phyloP scores from a whole-genome alignment of 345 rosid genomes.

The Mallotus nudiflorus region DNA sequence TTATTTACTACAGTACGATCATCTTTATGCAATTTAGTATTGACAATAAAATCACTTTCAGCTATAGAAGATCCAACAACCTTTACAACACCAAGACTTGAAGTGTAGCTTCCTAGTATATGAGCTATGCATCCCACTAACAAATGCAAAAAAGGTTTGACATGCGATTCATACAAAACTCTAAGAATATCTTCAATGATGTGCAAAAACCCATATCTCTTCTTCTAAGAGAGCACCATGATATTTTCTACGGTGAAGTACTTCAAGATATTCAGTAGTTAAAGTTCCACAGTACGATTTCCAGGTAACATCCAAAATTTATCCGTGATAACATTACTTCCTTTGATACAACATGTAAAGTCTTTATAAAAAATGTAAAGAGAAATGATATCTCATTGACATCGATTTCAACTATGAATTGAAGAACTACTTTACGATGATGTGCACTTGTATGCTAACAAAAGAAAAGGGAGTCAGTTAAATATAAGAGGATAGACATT shows the following conservation, averaged over 20 bases:
- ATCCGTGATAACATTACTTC: slow-evolving; percentile 41
- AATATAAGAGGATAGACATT: too few species aligned
- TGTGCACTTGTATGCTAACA: slow-evolving; percentile 70
- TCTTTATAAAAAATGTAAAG: slow-evolving; percentile 77
- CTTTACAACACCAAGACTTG: slow-evolving; percentile 42
- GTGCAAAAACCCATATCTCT: slow-evolving; percentile 74
- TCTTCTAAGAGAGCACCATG: slow-evolving; percentile 63
- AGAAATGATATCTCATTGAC: slow-evolving; percentile 70
- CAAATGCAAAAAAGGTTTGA: slow-evolving; percentile 71
- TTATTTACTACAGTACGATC: slow-evolving; percentile 28
- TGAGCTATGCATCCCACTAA: slow-evolving; percentile 85
- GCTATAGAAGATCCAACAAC: slow-evolving; percentile 33
- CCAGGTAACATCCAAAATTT: slow-evolving; percentile 43
- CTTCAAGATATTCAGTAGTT: slow-evolving; percentile 44
- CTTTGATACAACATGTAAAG: slow-evolving; percentile 53
- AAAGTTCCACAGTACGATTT: slow-evolving; percentile 46
- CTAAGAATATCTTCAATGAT: slow-evolving; percentile 73
- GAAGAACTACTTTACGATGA: slow-evolving; percentile 80
- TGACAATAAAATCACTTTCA: slow-evolving; percentile 17
- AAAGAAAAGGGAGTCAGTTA: slow-evolving; percentile 16
- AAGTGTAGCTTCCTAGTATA: slow-evolving; percentile 55
- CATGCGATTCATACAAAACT: slow-evolving; percentile 70
- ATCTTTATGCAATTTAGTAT: slow-evolving; percentile 31
- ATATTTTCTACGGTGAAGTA: slow-evolving; percentile 60
- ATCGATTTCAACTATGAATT: slow-evolving; percentile 72